Percentiles rank a stretch among this genome's conserved stretches.
phyloP scores from a whole-genome alignment of 345 rosid genomes.

The Brassica cretica region DNA sequence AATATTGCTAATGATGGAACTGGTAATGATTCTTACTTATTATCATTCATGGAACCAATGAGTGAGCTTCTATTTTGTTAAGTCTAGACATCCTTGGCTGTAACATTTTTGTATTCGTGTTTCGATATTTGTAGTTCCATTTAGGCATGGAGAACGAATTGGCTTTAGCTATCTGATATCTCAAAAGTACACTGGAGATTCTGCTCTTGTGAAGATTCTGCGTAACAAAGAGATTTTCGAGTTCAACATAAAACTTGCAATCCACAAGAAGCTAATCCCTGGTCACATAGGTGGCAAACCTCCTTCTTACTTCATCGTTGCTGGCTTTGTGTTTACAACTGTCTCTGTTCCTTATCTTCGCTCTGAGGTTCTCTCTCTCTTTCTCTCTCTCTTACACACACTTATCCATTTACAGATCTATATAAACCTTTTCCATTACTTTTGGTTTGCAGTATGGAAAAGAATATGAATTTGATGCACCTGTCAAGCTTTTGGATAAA shows the following conservation, averaged over 20 bases:
- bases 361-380: slow-evolving; percentile 67
- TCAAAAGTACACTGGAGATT: slow-evolving; percentile 90
- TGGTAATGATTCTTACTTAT: slow-evolving; percentile 44
- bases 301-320: slow-evolving; percentile 87
- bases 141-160: slow-evolving; percentile 93
- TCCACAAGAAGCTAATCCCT: slow-evolving; percentile 83
- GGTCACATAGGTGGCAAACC: slow-evolving; percentile 77
- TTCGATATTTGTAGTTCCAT: slow-evolving; percentile 65
- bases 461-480: slow-evolving; percentile 95
- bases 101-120: slow-evolving; percentile 7
- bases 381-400: not conserved
- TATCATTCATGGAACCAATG: not conserved
- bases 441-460: slow-evolving; percentile 71
- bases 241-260: slow-evolving; percentile 78
- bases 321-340: slow-evolving; percentile 86
- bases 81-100: not conserved
- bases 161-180: slow-evolving; percentile 92
- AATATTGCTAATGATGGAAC: slow-evolving; percentile 97
- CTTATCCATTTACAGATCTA: not conserved
- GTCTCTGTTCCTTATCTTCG: slow-evolving; percentile 91
- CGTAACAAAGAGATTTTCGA: slow-evolving; percentile 63
- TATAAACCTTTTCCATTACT: slow-evolving; percentile 8
- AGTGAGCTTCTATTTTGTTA: not conserved
- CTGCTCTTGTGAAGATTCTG: slow-evolving; percentile 73
- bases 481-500: slow-evolving; percentile 85